These are phyloP conservation scores for Collybia mongolica DNA, from an alignment of 768 basidiomycete genomes.

Conservation along the genomic window DNA sequence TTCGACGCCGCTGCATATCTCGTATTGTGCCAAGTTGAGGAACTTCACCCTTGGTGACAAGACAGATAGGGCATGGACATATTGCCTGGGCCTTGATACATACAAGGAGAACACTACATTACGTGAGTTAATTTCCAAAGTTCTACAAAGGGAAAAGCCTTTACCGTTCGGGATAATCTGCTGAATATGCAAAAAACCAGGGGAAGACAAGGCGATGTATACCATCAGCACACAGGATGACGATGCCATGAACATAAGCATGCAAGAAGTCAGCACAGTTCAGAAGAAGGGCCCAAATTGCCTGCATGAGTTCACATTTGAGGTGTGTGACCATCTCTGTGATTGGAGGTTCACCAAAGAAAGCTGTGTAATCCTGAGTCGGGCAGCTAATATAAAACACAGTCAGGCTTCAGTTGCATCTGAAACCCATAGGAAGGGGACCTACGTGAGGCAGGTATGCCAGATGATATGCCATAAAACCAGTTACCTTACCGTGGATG, in stretches of 20 bases:
- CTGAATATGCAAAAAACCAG: neutral
- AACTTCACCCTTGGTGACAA: conserved; percentile 8
- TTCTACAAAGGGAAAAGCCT: no score
- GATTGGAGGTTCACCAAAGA: neutral
- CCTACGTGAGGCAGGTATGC: neutral
- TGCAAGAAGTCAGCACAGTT: neutral
- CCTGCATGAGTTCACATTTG: neutral
- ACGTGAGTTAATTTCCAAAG: neutral
- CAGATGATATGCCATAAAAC: neutral
- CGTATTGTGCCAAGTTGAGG: conserved; percentile 8
- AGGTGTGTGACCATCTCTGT: neutral
- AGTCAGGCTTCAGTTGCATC: no score
- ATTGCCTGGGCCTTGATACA: conserved; percentile 14
- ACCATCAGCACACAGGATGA: neutral
- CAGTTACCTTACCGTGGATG: neutral
- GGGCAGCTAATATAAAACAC: neutral
- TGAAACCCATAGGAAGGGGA: no score
- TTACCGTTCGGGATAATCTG: neutral
- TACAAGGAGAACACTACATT: conserved; percentile 18
- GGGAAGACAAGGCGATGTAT: neutral
- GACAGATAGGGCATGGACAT: conserved; percentile 20
- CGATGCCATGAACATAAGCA: neutral
- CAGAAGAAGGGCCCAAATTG: neutral
- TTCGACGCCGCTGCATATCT: conserved; percentile 3
- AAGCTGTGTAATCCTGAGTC: neutral